Evolutionary conservation across 2,329 filamentous ascomycete species (phyloP).

Genomic region (Coniochaeta sp.): DNA sequence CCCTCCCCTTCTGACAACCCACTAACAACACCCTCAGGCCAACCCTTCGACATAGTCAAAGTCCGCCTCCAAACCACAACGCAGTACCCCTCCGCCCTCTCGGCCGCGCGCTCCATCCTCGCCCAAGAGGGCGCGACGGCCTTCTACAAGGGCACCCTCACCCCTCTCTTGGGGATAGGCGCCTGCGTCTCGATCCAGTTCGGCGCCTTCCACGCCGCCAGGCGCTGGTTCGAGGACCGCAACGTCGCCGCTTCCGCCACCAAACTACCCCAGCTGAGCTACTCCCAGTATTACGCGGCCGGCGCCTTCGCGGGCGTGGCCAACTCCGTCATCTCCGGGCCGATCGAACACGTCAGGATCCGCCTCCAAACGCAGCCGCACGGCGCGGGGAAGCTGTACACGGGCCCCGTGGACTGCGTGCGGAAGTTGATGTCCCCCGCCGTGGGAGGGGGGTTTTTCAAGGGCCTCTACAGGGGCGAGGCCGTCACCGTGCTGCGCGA

Average conservation of each 20-base stretch:
- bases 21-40: conserved; percentile 45
- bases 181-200: conserved; percentile 99
- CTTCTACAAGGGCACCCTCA: conserved; percentile 97
- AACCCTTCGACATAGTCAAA: conserved; percentile 89
- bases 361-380: conserved; percentile 94
- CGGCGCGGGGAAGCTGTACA: conserved; percentile 69
- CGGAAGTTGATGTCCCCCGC: conserved; percentile 61
- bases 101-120: conserved; percentile 78
- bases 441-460: conserved; percentile 55
- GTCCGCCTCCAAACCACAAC: conserved; percentile 88
- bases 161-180: conserved; percentile 89
- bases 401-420: conserved; percentile 83
- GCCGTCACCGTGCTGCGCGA: conserved; percentile 82
- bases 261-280: conserved; percentile 49
- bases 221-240: conserved; percentile 1
- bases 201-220: conserved; percentile 89
- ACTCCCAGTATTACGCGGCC: conserved; percentile 80
- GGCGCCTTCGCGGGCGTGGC: conserved; percentile 89
- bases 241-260: conserved; percentile 38
- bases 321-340: conserved; percentile 81
- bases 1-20: neutral
- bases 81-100: conserved; percentile 71
- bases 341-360: conserved; percentile 96
- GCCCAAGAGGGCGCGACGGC: conserved; percentile 80
- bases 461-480: conserved; percentile 79